These are phyloP conservation scores for Backusella tarrabulga DNA, from an alignment of 192 early-diverging fungal species.

Conservation along the genomic window DNA sequence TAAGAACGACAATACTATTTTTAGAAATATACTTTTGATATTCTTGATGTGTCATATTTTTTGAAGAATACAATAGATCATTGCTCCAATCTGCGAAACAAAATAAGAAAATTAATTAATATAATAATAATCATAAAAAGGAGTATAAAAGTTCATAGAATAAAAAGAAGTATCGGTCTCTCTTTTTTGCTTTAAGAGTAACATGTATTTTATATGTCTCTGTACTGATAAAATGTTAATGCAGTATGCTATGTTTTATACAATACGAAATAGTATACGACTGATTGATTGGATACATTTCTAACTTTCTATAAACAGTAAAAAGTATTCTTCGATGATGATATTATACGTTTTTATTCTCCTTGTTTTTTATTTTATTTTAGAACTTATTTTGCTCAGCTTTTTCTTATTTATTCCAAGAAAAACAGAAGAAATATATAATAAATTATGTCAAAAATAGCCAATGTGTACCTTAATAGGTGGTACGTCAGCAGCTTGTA, in stretches of 20 bases:
- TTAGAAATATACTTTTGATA: not conserved
- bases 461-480: not conserved
- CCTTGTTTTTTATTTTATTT: conserved; percentile 4
- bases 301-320: not conserved
- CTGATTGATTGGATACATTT: not conserved
- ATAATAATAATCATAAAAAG: not conserved
- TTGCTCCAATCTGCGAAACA: not conserved
- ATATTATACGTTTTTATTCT: not conserved
- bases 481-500: no score
- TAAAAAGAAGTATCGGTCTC: not conserved
- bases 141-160: not conserved
- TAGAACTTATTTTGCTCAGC: not conserved
- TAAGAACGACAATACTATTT: not conserved
- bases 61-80: not conserved
- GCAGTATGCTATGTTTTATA: not conserved
- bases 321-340: not conserved
- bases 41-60: not conserved
- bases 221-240: not conserved
- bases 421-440: not conserved
- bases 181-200: not conserved
- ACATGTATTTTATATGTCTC: not conserved
- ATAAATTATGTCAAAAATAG: not conserved
- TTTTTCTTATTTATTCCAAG: conserved; percentile 8
- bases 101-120: not conserved
- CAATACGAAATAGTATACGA: no score